Conservation (phyloP, 2,329 filamentous ascomycete genomes). For the Calycina herbarum region DNA sequence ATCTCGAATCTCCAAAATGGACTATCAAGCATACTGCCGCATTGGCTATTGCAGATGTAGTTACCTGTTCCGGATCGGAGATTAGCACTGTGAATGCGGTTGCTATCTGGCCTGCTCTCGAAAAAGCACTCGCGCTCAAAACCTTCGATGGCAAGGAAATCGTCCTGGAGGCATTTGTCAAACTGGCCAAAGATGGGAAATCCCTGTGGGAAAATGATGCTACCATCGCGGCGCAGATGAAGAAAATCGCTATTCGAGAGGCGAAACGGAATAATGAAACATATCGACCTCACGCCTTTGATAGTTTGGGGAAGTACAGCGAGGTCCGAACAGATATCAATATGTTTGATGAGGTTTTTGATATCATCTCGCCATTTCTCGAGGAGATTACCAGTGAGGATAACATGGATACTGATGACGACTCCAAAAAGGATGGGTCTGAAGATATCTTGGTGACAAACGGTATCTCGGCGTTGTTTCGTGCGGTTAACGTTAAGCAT, state of each 20-base stretch:
- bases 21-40: constrained; percentile 86
- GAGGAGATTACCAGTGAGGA: constrained; percentile 59
- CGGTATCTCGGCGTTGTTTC: constrained; percentile 36
- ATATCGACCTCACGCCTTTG: constrained; percentile 76
- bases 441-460: constrained; percentile 35
- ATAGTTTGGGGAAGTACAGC: constrained; percentile 71
- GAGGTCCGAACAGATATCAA: constrained; percentile 67
- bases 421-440: constrained; percentile 27
- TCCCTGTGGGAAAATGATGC: constrained; percentile 56
- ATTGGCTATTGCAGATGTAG: constrained; percentile 73
- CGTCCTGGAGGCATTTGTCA: constrained; percentile 75
- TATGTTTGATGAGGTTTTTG: constrained; percentile 65
- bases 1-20: constrained; percentile 83
- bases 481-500: constrained; percentile 34
- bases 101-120: constrained; percentile 77
- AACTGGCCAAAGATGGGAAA: constrained; percentile 68
- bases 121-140: constrained; percentile 81
- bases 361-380: constrained; percentile 63
- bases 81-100: constrained; percentile 61
- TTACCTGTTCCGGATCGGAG: constrained; percentile 63
- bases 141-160: constrained; percentile 92
- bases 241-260: constrained; percentile 81
- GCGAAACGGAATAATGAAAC: constrained; percentile 87
- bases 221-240: constrained; percentile 62
- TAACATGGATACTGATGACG: constrained; percentile 58